phyloP scores from a whole-genome alignment of 768 basidiomycete species.

The Amylocystis lapponica region DNA sequence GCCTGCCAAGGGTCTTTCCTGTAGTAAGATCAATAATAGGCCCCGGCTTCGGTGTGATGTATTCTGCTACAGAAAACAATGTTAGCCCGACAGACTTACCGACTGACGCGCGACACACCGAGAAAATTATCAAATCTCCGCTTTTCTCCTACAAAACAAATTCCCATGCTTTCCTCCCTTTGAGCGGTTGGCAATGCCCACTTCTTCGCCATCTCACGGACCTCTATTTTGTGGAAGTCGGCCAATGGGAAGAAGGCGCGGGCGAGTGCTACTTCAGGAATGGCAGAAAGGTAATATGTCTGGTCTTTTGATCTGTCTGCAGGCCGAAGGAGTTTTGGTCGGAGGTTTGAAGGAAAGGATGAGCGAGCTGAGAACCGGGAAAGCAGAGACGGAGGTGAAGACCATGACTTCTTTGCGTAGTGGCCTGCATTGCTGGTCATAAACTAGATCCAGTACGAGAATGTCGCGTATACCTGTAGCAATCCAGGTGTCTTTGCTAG shows the following conservation, averaged over 20 bases:
- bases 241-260: slow-evolving; percentile 80
- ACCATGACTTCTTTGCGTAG: slow-evolving; percentile 72
- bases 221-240: slow-evolving; percentile 57
- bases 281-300: slow-evolving; percentile 83
- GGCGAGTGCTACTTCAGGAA: slow-evolving; percentile 57
- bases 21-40: slow-evolving; percentile 54
- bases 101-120: slow-evolving; percentile 37
- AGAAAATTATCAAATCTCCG: slow-evolving; percentile 68
- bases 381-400: slow-evolving; percentile 6
- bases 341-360: slow-evolving; percentile 2
- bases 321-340: slow-evolving; percentile 36
- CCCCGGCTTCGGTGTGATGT: slow-evolving; percentile 66
- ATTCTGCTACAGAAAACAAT: slow-evolving; percentile 50
- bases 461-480: slow-evolving; percentile 59
- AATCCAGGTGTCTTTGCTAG: slow-evolving; percentile 49
- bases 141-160: slow-evolving; percentile 90
- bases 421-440: slow-evolving; percentile 56
- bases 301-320: slow-evolving; percentile 77
- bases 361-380: slow-evolving; percentile 6
- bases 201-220: slow-evolving; percentile 63
- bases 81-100: background rate
- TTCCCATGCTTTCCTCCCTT: slow-evolving; percentile 84
- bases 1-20: slow-evolving; percentile 50
- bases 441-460: background rate
- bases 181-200: slow-evolving; percentile 65